Evolutionary conservation across 2,329 filamentous ascomycete genomes (phyloP), one percentile per base, ranked within the genome.

Genomic region (Arthrobotrys entomopaga): DNA sequence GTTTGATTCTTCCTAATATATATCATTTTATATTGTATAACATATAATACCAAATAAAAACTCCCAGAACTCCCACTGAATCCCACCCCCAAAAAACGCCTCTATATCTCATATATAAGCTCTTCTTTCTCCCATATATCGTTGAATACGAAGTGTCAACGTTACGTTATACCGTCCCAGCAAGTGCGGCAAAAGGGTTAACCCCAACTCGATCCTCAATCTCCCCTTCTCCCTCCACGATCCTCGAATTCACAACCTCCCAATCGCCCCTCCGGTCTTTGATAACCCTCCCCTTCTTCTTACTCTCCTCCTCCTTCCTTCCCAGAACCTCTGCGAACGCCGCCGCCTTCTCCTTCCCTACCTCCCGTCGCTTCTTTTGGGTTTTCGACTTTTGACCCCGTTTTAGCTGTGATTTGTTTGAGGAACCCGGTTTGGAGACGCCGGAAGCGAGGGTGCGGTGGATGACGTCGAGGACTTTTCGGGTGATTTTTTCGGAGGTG

Each of bases 401-500:
- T 54, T 71, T 66, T 52, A 22, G 16, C 8, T 65, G 42, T 34
- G 29, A 34, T n/a, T 53, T 70, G 56, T 72, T 60, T 10, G 56
- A 42, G 19, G 61, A 66, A 2, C 63, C 48, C 24, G 70, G 58
- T 16, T 74, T 76, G 53, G 49, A 46, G 16, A 76, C 59, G 20
- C 65, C 66, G 16, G 66, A 65, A 26, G 69, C 50, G 4, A 72
- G 38, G 63, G 67, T 75, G 19, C 74, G 64, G 50, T 69, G 65
- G 60, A 75, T 70, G 1, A 64, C 70, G 56, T 73, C 64, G 54
- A 76, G 63, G 59, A 74, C 69, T 53, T 76, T 76, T 22, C 75
- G 58, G 61, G 63, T 69, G 22, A 70, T 70, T 43, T 61, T 65
- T 50, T 76, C 64, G 20, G 63, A 26, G 43, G 65, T 48, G 40